These are phyloP conservation scores for Heimioporus sp. DNA, from an alignment of 768 basidiomycete species.

Conservation along the genomic window DNA sequence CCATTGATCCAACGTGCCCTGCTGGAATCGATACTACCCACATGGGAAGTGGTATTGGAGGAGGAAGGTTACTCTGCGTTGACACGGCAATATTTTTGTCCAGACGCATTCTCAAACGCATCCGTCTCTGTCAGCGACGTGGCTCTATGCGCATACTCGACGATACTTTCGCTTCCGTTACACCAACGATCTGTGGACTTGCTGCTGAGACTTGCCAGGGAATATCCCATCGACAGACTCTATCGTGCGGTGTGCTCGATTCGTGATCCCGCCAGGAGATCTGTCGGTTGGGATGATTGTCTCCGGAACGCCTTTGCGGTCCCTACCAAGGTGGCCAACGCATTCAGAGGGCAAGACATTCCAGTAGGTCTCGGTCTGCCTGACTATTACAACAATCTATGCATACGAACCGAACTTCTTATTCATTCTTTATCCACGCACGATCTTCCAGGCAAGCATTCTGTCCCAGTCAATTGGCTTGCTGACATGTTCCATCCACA, in stretches of 20 bases:
- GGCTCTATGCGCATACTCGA: constrained; percentile 61
- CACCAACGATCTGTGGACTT: constrained; percentile 49
- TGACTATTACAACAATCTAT: constrained; percentile 52
- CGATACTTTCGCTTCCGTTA: constrained; percentile 52
- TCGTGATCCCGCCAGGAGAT: constrained; percentile 23
- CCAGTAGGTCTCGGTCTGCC: constrained; percentile 55
- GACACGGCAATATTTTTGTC: constrained; percentile 72
- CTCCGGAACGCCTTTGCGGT: constrained; percentile 62
- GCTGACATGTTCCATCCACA: constrained; percentile 31
- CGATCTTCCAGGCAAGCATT: constrained; percentile 40
- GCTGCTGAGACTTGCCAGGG: constrained; percentile 50
- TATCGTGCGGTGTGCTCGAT: constrained; percentile 48
- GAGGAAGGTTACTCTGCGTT: constrained; percentile 46
- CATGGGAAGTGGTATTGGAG: constrained; percentile 60
- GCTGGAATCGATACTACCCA: constrained; percentile 61
- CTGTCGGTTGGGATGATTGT: constrained; percentile 71
- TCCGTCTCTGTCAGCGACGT: constrained; percentile 49
- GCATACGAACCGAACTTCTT: constrained; percentile 50
- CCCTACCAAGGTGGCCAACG: constrained; percentile 80
- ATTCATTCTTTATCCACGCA: constrained; percentile 43
- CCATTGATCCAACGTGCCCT: constrained; percentile 64
- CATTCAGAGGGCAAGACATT: constrained; percentile 42
- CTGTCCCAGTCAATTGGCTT: constrained; percentile 1
- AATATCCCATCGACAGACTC: constrained; percentile 71
- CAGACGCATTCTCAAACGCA: constrained; percentile 55